Evolutionary conservation across 768 basidiomycete genomes (phyloP), one percentile per base, ranked within the genome.

Genomic region (Trametopsis cervina): DNA sequence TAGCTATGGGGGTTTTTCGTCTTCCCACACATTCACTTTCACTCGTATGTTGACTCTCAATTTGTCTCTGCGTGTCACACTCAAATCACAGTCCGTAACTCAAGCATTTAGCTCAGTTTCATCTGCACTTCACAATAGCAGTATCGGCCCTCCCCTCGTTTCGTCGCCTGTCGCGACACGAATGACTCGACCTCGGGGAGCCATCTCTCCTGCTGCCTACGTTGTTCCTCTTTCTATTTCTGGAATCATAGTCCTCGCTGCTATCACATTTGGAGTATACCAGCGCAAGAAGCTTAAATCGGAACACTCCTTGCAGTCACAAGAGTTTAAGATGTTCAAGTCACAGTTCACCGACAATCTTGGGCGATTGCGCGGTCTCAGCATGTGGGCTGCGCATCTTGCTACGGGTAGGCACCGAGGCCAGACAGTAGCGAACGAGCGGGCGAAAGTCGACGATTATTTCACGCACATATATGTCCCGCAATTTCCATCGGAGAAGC

Each of bases 201-300:
- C 63, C 9, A 51, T 59, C 2, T 62, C 67, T 7, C 49, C 54
- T 27, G 66, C 65, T 1, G 65, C 67, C 5, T 53, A 64, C 26
- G 66, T 65, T 24, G 61, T 68, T 17, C 67, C 67, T 1, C 62
- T 68, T 37, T 55, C 64, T 12, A 57, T 68, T 40, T 59, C 65
- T 4, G 61, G 51, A 29, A 49, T 54, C 9, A 60, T 67, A 44
- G 41, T 66, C 40, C 45, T 68, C 38, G 44, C 54, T 27, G 64
- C 65, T 0, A 53, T 46, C 27, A 54, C 54, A 3, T 50, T 66
- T 25, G 52, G 47, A 37, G 39, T 62, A 4, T 55, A 57, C 29
- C 64, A 64, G 40, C 60, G 61, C 24, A 55, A 61, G 40, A 46
- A 59, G 47, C 64, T 62, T 29, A 42, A 43, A 18, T 25, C 26